Conservation (phyloP, 768 basidiomycete species). For the Macrolepiota dolichaula region DNA sequence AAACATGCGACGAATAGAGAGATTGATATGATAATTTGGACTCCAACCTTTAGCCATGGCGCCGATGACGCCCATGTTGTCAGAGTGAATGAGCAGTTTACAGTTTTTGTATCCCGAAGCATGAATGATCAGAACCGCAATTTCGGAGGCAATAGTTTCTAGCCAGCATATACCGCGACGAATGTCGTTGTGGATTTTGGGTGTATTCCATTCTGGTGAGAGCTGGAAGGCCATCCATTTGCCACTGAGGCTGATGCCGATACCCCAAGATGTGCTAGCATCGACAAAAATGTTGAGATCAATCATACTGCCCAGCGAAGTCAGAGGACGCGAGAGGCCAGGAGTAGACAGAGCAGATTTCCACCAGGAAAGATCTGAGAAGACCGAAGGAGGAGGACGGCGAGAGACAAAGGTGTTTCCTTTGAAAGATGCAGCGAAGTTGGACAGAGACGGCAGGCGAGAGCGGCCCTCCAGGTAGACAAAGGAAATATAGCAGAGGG, state of each 20-base stretch:
- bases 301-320: too few relatives aligned
- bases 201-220: too few relatives aligned
- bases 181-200: too few relatives aligned
- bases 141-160: too few relatives aligned
- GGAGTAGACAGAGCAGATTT: background rate
- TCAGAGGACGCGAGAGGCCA: background rate
- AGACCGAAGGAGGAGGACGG: background rate
- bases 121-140: too few relatives aligned
- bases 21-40: background rate
- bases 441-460: conserved; percentile 19
- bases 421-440: conserved; percentile 17
- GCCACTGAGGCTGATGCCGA: background rate
- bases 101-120: too few relatives aligned
- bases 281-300: background rate
- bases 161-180: too few relatives aligned
- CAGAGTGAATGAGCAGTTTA: background rate
- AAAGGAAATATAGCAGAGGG: conserved; percentile 29
- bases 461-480: conserved; percentile 19
- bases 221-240: background rate
- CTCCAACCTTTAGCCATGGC: background rate
- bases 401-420: background rate
- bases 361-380: background rate
- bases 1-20: background rate
- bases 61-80: background rate
- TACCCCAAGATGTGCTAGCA: background rate